Conservation (phyloP, 768 basidiomycete genomes). For the Hebeloma cylindrosporum region DNA sequence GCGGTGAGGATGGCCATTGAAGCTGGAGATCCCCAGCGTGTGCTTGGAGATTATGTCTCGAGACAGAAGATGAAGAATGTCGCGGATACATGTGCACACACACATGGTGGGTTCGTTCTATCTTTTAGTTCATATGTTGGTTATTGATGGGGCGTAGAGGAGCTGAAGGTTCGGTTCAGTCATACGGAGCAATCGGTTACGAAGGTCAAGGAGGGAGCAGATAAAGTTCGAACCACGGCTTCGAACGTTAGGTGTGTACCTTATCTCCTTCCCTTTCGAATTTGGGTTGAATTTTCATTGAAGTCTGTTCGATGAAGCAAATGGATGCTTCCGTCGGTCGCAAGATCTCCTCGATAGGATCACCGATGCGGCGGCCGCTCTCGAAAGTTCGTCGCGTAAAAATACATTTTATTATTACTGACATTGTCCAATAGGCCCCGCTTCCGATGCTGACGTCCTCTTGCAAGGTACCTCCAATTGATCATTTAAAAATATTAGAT, state of each 20-base stretch:
- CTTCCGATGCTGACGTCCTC: conserved; percentile 47
- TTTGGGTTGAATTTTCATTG: not conserved
- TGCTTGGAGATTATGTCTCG: conserved; percentile 80
- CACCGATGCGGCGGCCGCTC: conserved; percentile 43
- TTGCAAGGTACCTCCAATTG: conserved; percentile 45
- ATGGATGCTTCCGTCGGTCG: conserved; percentile 51
- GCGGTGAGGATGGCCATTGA: conserved; percentile 70
- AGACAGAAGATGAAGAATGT: conserved; percentile 79
- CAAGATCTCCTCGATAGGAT: conserved; percentile 61
- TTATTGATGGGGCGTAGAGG: conserved; percentile 40
- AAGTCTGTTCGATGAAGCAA: conserved; percentile 64
- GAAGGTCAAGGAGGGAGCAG: conserved; percentile 57
- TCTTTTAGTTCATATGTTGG: not conserved
- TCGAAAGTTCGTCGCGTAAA: conserved; percentile 46
- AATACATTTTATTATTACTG: not conserved
- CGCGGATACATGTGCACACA: conserved; percentile 64
- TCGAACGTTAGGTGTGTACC: conserved; percentile 44
- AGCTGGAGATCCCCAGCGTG: conserved; percentile 63
- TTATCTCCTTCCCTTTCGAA: not conserved
- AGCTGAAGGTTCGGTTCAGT: conserved; percentile 53
- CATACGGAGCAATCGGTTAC: conserved; percentile 54
- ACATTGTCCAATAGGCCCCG: conserved; percentile 35
- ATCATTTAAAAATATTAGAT: not conserved
- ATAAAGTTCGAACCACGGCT: conserved; percentile 53
- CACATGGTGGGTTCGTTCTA: conserved; percentile 56